Conservation (phyloP, 176 grass and related monocot genomes). For the Oryza officinalis region DNA sequence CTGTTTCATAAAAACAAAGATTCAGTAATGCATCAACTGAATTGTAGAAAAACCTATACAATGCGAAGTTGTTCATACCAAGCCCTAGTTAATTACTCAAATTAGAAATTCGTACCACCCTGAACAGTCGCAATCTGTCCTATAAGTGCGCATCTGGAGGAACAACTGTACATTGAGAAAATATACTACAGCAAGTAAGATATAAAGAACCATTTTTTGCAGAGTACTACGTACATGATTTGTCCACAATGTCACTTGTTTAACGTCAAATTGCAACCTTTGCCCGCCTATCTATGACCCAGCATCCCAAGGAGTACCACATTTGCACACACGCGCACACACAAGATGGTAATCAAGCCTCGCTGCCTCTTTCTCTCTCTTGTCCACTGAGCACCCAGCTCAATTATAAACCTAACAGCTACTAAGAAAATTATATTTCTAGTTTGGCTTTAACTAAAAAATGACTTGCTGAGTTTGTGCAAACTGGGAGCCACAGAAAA, state of each 20-base stretch:
- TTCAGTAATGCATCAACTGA: not conserved
- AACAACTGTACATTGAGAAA: not conserved
- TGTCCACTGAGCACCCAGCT: not conserved
- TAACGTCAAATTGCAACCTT: not conserved
- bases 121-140: not conserved
- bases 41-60: not conserved
- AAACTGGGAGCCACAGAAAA: not conserved
- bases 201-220: not conserved
- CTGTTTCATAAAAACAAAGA: not conserved
- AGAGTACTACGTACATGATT: not conserved
- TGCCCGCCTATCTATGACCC: not conserved
- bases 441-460: conserved; percentile 27
- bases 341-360: not conserved
- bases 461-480: conserved; percentile 17
- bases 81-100: not conserved
- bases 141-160: not conserved
- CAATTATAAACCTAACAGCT: not conserved
- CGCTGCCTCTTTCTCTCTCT: not conserved
- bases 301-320: not conserved
- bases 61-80: not conserved
- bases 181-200: not conserved
- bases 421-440: not conserved
- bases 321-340: not conserved
- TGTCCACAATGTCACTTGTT: not conserved
- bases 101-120: not conserved